Percentiles rank a stretch among this genome's conserved stretches.
Conservation (phyloP, 768 basidiomycete genomes). For the Russula vinacea region DNA sequence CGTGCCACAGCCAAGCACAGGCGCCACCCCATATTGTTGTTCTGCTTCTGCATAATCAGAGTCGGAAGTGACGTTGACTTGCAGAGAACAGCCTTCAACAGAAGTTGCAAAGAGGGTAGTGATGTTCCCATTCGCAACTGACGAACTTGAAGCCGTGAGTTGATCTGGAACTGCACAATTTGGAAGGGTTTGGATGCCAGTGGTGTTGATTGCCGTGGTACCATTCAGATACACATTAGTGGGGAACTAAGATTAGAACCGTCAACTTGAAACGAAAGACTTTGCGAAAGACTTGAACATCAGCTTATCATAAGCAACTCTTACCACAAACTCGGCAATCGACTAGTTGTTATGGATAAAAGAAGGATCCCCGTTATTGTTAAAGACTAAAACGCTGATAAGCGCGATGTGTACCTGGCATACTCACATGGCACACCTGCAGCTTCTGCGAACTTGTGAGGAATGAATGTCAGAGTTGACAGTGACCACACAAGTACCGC, state of each 20-base stretch:
- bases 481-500: slow-evolving; percentile 39
- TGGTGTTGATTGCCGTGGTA: slow-evolving; percentile 50
- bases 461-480: background rate
- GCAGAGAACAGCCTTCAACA: slow-evolving; percentile 44
- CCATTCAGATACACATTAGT: slow-evolving; percentile 47
- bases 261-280: no score
- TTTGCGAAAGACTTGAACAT: background rate
- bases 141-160: slow-evolving; percentile 24
- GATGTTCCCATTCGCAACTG: slow-evolving; percentile 35
- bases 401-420: slow-evolving; percentile 32
- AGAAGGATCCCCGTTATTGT: slow-evolving; percentile 51
- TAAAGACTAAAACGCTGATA: slow-evolving; percentile 47
- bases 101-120: slow-evolving; percentile 47
- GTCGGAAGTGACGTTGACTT: slow-evolving; percentile 41
- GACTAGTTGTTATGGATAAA: slow-evolving; percentile 55
- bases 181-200: slow-evolving; percentile 45
- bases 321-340: slow-evolving; percentile 50
- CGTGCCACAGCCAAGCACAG: slow-evolving; percentile 37
- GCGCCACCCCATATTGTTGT: slow-evolving; percentile 51
- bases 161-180: slow-evolving; percentile 47
- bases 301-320: slow-evolving; percentile 14
- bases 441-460: slow-evolving; percentile 26
- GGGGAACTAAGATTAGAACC: slow-evolving; percentile 41
- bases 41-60: no score
- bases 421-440: slow-evolving; percentile 18